Percentiles rank a stretch among this genome's conserved stretches.
Conservation (phyloP, 169 alveolate species). For the Plasmodium chabaudi region DNA sequence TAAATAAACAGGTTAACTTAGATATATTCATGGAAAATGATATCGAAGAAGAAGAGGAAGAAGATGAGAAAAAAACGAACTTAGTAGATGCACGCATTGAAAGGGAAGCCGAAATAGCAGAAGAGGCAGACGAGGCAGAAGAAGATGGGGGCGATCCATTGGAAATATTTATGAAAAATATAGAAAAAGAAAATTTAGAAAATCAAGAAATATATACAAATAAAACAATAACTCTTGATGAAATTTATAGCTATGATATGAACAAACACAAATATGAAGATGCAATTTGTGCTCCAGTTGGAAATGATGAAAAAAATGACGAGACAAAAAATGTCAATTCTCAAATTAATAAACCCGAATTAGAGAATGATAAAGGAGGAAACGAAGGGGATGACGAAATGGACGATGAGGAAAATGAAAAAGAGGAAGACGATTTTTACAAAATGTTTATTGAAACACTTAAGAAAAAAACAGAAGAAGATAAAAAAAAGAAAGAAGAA, state of each 20-base stretch:
- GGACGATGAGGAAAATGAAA: constrained; percentile 5
- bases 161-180: constrained; percentile 41
- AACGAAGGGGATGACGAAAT: constrained; percentile 10
- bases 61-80: background rate
- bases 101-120: background rate
- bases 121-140: background rate
- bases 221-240: constrained; percentile 47
- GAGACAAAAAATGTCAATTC: background rate
- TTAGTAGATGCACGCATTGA: background rate
- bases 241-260: constrained; percentile 30
- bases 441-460: background rate
- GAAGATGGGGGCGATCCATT: constrained; percentile 33
- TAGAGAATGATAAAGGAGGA: background rate
- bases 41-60: constrained; percentile 4
- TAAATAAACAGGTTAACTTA: background rate
- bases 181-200: constrained; percentile 16
- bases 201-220: constrained; percentile 4
- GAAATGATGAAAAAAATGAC: background rate
- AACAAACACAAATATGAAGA: constrained; percentile 27
- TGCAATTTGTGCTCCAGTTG: background rate
- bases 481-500: background rate
- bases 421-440: constrained; percentile 17
- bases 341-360: background rate
- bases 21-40: background rate
- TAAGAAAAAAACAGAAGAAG: background rate